phyloP scores from a whole-genome alignment of 495 filamentous ascomycete species.

The Penicillium dipodomyicola region DNA sequence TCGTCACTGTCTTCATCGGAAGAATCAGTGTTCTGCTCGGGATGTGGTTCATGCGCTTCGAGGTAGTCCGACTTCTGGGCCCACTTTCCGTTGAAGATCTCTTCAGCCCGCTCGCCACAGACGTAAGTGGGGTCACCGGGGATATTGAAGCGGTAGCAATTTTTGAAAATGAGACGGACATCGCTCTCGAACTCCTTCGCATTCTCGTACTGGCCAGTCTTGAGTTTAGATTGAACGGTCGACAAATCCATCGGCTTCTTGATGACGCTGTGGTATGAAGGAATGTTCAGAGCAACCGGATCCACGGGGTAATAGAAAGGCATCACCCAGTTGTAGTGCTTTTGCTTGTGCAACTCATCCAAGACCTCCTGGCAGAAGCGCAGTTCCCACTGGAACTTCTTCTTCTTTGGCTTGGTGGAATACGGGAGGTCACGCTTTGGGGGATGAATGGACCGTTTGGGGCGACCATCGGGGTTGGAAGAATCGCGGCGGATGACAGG shows the following conservation, averaged over 20 bases:
- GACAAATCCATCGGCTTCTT: constrained; percentile 94
- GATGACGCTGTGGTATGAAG: constrained; percentile 86
- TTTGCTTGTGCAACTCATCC: constrained; percentile 72
- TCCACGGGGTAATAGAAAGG: constrained; percentile 84
- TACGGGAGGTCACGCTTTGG: constrained; percentile 88
- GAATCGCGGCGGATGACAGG: constrained; percentile 91
- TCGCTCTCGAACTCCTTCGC: constrained; percentile 84
- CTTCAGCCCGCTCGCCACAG: constrained; percentile 67
- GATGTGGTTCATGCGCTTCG: constrained; percentile 65
- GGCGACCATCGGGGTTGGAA: constrained; percentile 69
- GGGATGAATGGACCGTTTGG: constrained; percentile 91
- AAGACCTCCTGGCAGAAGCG: constrained; percentile 84
- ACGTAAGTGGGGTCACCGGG: constrained; percentile 66
- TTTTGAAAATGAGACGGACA: constrained; percentile 77
- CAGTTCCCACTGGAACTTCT: constrained; percentile 85
- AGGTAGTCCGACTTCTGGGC: constrained; percentile 72
- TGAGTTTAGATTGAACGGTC: constrained; percentile 73
- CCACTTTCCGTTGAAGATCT: constrained; percentile 72
- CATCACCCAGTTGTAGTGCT: constrained; percentile 60
- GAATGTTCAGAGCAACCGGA: constrained; percentile 91
- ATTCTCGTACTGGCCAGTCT: constrained; percentile 75
- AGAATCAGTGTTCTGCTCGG: constrained; percentile 51
- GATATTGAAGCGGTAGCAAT: constrained; percentile 91
- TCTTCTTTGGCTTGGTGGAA: constrained; percentile 79
- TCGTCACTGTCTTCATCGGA: constrained; percentile 66